These are phyloP conservation scores for Acanthamoeba sp. DNA, from an alignment of 208 protist genomes.

Conservation along the genomic window DNA sequence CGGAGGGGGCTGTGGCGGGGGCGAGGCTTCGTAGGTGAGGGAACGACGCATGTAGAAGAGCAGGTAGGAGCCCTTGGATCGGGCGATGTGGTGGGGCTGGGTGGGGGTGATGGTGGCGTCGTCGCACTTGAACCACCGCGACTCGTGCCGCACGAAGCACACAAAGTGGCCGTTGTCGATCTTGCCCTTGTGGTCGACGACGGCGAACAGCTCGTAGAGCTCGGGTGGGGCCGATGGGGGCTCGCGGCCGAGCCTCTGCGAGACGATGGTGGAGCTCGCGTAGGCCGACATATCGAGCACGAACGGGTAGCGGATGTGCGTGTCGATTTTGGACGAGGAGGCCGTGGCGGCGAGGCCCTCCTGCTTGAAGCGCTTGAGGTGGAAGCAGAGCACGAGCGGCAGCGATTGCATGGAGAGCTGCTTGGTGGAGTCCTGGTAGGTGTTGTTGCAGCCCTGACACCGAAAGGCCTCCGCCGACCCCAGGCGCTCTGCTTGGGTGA, in stretches of 20 bases:
- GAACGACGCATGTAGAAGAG: conserved; percentile 33
- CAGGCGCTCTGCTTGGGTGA: conserved; percentile 88
- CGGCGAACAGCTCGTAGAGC: conserved; percentile 88
- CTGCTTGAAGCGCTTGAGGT: conserved; percentile 87
- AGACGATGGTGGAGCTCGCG: conserved; percentile 59
- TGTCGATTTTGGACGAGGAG: conserved; percentile 84
- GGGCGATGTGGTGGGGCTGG: conserved; percentile 1
- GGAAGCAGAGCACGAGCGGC: conserved; percentile 87
- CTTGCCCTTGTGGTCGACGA: conserved; percentile 88
- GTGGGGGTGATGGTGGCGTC: conserved; percentile 55
- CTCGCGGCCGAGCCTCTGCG: background rate
- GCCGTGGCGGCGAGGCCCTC: background rate
- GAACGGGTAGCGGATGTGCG: conserved; percentile 85
- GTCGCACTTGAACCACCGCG: conserved; percentile 71
- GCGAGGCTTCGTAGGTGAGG: conserved; percentile 27
- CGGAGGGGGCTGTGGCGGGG: background rate
- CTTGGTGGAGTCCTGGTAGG: conserved; percentile 86
- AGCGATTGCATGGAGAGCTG: conserved; percentile 87
- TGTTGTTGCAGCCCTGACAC: conserved; percentile 79
- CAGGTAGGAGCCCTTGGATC: conserved; percentile 42
- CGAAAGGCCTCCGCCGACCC: conserved; percentile 80
- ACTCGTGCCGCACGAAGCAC: conserved; percentile 52
- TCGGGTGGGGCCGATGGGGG: background rate
- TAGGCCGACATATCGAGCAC: conserved; percentile 85
- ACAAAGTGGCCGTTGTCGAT: conserved; percentile 88